Evolutionary conservation across 768 basidiomycete genomes (phyloP).

Genomic region (Russula compacta): DNA sequence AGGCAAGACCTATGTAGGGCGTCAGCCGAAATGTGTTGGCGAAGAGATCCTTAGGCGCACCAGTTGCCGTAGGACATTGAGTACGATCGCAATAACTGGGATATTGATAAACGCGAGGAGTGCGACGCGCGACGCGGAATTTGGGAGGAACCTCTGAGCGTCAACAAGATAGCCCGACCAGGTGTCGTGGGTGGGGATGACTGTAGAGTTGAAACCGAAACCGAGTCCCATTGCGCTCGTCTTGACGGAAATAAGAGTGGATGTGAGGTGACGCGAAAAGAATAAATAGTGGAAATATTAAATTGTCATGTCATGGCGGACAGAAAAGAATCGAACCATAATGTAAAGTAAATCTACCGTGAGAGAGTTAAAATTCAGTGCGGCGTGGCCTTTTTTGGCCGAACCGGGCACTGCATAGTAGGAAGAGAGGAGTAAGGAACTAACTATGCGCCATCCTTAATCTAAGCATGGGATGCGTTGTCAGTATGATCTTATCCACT

Average conservation of each 20-base stretch:
- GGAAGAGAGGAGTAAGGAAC: neutral
- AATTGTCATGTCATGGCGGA: neutral
- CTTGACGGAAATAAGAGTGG: neutral
- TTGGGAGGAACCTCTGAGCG: conserved; percentile 20
- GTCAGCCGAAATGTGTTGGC: neutral
- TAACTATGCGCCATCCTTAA: neutral
- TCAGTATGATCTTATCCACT: conserved; percentile 24
- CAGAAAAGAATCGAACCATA: neutral
- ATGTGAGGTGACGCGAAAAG: neutral
- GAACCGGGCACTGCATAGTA: neutral
- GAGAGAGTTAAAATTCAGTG: neutral
- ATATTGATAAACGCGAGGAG: conserved; percentile 49
- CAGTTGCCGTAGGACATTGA: conserved; percentile 75
- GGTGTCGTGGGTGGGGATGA: conserved; percentile 19
- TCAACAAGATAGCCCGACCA: conserved; percentile 26
- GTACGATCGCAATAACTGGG: conserved; percentile 54
- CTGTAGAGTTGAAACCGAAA: conserved; percentile 23
- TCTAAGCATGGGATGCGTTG: neutral
- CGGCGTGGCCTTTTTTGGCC: too few species aligned
- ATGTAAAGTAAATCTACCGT: neutral
- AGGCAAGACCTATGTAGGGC: conserved; percentile 48
- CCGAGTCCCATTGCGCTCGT: conserved; percentile 20
- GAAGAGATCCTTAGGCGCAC: conserved; percentile 35
- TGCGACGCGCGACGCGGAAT: conserved; percentile 22
- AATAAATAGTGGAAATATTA: neutral